Conservation (phyloP, 2,329 filamentous ascomycete genomes). For the Grosmannia serpens region DNA sequence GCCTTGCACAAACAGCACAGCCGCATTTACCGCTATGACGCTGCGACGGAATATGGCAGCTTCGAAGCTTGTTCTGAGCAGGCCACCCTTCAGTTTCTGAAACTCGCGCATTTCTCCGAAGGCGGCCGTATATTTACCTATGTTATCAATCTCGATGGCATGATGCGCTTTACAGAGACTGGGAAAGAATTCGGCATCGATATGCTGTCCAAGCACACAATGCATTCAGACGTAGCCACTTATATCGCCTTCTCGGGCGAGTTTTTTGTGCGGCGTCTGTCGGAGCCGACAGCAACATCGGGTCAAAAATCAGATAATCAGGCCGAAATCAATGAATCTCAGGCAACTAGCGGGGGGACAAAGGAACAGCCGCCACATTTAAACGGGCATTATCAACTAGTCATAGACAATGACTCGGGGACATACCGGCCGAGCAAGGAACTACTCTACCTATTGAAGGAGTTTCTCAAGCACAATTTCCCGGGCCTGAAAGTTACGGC, state of each 20-base stretch:
- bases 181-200: constrained; percentile 94
- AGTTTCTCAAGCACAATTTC: constrained; percentile 61
- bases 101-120: constrained; percentile 76
- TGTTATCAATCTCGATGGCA: constrained; percentile 74
- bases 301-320: not conserved
- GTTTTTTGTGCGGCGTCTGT: constrained; percentile 67
- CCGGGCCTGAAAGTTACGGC: constrained; percentile 64
- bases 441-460: constrained; percentile 58
- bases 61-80: constrained; percentile 57
- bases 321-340: constrained; percentile 14
- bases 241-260: constrained; percentile 91
- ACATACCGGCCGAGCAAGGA: constrained; percentile 82
- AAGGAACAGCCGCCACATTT: constrained; percentile 25
- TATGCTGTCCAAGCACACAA: constrained; percentile 86
- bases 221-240: constrained; percentile 86
- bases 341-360: constrained; percentile 28
- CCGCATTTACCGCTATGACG: constrained; percentile 81
- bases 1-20: constrained; percentile 83
- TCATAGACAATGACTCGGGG: constrained; percentile 92
- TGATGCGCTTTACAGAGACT: constrained; percentile 87
- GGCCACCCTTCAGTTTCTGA: constrained; percentile 69
- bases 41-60: constrained; percentile 58
- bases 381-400: constrained; percentile 62
- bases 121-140: constrained; percentile 86
- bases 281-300: not conserved